Evolutionary conservation across 108 stramenopile species (phyloP).

Genomic region (Fragilaria radians): DNA sequence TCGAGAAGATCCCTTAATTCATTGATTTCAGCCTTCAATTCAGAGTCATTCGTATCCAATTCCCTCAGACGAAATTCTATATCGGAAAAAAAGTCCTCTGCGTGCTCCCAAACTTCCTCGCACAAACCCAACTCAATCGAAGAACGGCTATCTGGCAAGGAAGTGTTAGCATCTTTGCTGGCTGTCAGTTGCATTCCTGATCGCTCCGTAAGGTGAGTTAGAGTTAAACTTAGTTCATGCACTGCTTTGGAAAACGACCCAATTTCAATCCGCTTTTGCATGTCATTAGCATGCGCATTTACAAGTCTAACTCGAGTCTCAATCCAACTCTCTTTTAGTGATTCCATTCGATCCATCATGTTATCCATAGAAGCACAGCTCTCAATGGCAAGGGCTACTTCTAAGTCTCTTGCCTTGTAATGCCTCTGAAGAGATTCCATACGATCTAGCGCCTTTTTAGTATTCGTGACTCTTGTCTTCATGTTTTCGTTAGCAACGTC

Average conservation of each 20-base stretch:
- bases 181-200: conserved; percentile 15
- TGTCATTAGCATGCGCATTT: neutral
- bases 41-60: conserved; percentile 5
- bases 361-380: neutral
- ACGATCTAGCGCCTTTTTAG: neutral
- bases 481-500: neutral
- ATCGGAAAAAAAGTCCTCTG: neutral
- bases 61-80: conserved; percentile 6
- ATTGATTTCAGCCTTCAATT: conserved; percentile 5
- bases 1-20: conserved; percentile 8
- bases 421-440: neutral
- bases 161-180: conserved; percentile 2
- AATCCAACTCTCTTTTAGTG: conserved; percentile 9
- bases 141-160: conserved; percentile 11
- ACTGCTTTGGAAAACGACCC: neutral
- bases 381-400: neutral
- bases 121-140: conserved; percentile 12
- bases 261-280: conserved; percentile 1
- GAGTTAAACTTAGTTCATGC: conserved; percentile 10
- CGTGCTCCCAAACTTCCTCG: conserved; percentile 12
- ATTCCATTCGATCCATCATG: conserved; percentile 16
- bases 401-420: neutral
- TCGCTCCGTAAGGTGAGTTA: conserved; percentile 10
- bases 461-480: neutral
- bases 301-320: neutral